Evolutionary conservation across 805 yeast genomes (phyloP).

Genomic region (Metschnikowia drakensbergensis): DNA sequence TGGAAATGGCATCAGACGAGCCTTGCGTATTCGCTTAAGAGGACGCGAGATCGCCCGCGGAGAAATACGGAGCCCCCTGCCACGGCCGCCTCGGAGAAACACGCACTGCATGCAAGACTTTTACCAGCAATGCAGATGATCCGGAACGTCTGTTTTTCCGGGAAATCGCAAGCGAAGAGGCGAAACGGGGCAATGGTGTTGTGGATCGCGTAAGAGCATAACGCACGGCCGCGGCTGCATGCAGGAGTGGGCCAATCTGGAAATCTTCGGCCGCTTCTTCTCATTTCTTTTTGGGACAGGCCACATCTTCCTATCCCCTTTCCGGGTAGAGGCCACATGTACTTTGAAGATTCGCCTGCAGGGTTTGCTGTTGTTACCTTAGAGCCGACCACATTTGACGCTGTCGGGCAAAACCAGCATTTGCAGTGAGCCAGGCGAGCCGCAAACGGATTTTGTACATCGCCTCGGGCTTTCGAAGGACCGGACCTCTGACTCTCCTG

Average conservation of each 20-base stretch:
- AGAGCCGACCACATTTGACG: too few species aligned
- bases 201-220: not conserved
- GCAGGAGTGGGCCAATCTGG: not conserved
- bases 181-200: not conserved
- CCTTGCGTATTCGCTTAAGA: constrained; percentile 1
- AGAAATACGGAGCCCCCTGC: not conserved
- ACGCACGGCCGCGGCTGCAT: not conserved
- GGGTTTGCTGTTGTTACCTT: too few species aligned
- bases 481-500: too few species aligned
- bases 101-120: not conserved
- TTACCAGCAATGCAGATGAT: too few species aligned
- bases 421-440: too few species aligned
- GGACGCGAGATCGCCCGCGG: constrained; percentile 1
- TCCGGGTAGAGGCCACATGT: too few species aligned
- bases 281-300: not conserved
- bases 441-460: too few species aligned
- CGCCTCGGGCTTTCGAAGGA: too few species aligned
- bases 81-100: not conserved
- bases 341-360: too few species aligned
- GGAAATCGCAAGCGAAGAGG: not conserved
- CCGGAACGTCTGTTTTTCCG: not conserved
- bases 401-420: too few species aligned
- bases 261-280: not conserved
- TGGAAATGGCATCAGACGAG: not conserved
- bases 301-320: too few species aligned